These are phyloP conservation scores for Exophiala calicioides DNA, from an alignment of 2,329 filamentous ascomycete species.

Conservation along the genomic window DNA sequence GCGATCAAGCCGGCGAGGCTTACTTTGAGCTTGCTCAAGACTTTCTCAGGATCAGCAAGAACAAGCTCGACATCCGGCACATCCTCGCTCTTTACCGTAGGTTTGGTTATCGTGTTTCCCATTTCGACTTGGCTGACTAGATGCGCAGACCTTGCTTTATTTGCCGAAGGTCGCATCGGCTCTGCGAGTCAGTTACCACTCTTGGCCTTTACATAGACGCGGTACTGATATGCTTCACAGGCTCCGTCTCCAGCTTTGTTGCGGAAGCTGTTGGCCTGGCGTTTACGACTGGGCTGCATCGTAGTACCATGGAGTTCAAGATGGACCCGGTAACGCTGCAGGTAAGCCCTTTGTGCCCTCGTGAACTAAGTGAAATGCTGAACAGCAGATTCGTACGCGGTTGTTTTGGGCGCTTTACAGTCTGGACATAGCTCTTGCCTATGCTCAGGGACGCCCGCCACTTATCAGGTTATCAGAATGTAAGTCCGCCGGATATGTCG, in stretches of 20 bases:
- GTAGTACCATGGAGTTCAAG: constrained; percentile 14
- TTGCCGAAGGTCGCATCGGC: constrained; percentile 10
- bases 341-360: neutral
- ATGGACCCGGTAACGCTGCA: constrained; percentile 15
- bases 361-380: neutral
- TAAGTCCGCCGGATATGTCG: neutral
- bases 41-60: constrained; percentile 14
- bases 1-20: constrained; percentile 8
- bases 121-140: neutral
- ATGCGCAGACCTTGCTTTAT: constrained; percentile 9
- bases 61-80: constrained; percentile 16
- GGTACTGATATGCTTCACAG: neutral
- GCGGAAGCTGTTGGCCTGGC: constrained; percentile 13
- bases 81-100: constrained; percentile 15
- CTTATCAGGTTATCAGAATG: constrained; percentile 14
- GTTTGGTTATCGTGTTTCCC: neutral
- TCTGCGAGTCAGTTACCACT: constrained; percentile 1
- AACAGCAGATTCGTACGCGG: constrained; percentile 11
- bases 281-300: constrained; percentile 12
- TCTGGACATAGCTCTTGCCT: constrained; percentile 12
- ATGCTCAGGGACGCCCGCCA: constrained; percentile 13
- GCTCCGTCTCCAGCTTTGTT: constrained; percentile 12
- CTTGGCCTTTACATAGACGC: neutral
- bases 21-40: constrained; percentile 18
- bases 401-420: constrained; percentile 15